These are phyloP conservation scores for Tulasnella calospora DNA, from an alignment of 768 basidiomycete genomes.

Conservation along the genomic window DNA sequence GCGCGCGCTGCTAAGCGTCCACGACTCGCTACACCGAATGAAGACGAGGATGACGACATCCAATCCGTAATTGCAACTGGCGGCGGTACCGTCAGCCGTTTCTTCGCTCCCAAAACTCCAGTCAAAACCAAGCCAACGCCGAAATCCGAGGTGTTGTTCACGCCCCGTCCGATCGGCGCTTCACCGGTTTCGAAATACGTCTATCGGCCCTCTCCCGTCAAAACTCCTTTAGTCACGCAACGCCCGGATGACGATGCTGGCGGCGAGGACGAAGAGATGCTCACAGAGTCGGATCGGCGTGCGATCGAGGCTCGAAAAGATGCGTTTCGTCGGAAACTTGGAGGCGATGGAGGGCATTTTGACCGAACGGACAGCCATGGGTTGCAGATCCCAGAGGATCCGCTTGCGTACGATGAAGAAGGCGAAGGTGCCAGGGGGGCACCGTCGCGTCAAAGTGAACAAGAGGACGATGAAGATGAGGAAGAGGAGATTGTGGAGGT, in stretches of 20 bases:
- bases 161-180: neutral
- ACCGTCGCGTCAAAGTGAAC: neutral
- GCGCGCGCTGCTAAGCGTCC: neutral
- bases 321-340: constrained; percentile 26
- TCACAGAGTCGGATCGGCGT: constrained; percentile 30
- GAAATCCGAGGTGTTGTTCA: constrained; percentile 3
- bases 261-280: constrained; percentile 32
- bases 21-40: neutral
- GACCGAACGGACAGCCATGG: constrained; percentile 21
- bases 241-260: constrained; percentile 30
- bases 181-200: constrained; percentile 44
- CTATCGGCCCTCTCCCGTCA: constrained; percentile 37
- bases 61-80: neutral
- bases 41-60: neutral
- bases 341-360: constrained; percentile 12
- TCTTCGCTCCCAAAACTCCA: constrained; percentile 11
- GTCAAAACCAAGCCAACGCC: neutral
- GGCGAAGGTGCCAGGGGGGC: constrained; percentile 25
- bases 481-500: constrained; percentile 12
- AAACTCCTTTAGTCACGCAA: neutral
- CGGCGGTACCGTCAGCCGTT: neutral
- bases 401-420: constrained; percentile 28
- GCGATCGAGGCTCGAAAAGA: constrained; percentile 27
- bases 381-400: constrained; percentile 29
- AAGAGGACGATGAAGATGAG: constrained; percentile 4